Conservation (phyloP, 1,139 yeast species). For the Tardiomyces depauwii region DNA sequence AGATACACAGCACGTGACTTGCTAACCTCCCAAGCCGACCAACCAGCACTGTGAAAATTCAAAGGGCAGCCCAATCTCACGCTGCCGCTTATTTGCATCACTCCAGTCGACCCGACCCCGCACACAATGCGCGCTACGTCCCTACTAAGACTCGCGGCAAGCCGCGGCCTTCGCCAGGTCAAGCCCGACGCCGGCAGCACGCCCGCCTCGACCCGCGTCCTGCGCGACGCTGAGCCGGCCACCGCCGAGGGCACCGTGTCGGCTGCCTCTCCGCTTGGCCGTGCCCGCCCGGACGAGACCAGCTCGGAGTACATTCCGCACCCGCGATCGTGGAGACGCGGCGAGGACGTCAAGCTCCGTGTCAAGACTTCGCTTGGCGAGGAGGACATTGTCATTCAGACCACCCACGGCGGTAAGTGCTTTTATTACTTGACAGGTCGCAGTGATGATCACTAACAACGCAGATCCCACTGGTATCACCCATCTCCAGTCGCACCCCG, state of each 20-base stretch:
- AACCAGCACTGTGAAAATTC: too few species aligned
- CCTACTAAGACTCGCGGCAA: background rate
- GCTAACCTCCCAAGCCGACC: too few species aligned
- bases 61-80: too few species aligned
- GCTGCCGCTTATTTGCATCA: too few species aligned
- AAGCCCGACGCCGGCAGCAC: background rate
- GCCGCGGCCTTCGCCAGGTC: background rate
- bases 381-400: constrained; percentile 2
- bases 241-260: background rate
- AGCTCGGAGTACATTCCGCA: background rate
- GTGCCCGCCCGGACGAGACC: background rate
- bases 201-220: background rate
- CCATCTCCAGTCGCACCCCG: constrained; percentile 69
- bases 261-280: background rate
- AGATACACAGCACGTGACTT: too few species aligned
- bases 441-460: too few species aligned
- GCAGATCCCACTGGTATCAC: constrained; percentile 60
- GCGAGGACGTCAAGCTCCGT: constrained; percentile 10
- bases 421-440: too few species aligned
- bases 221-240: too few species aligned
- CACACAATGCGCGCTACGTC: background rate
- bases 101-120: background rate
- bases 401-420: background rate
- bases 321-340: background rate
- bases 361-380: constrained; percentile 12